Evolutionary conservation across 73 alveolate species (phyloP), one percentile per base, ranked within the genome.

Genomic region (Loxodes magnus): DNA sequence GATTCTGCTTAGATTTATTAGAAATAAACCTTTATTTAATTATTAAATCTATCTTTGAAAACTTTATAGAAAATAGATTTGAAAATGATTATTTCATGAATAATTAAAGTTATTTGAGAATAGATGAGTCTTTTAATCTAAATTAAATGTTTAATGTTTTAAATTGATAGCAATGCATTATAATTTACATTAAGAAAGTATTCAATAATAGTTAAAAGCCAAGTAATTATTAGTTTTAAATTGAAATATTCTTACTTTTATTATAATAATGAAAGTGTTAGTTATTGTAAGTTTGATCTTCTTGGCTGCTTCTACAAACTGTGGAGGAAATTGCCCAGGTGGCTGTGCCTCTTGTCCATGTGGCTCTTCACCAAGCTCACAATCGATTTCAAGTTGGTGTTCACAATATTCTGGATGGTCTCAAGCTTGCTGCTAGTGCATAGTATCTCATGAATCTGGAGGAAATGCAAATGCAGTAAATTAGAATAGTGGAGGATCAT

Each of bases 321-420:
- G 82, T 26, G 82, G 82, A 27, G 82, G 82, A 20, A 67, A 67
- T 60, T 67, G 82, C 57, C 82, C 82, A 5, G 30, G 63, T 9
- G 37, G 21, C 14, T 67, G 82, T 53, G 12, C 51, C 0, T 4
- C 2, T 14, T 67, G 82, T 49, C 6, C 6, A 14, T 67, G 82
- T 33, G 80, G 80, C 4, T 0, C 67, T 4, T 9, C 60, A 0
- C 31, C 19, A 7, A 2, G 35, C 6, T 5, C 10, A 0, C 43
- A 10, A 1, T 60, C 46, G 34, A 61, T 60, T 20, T 59, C 75
- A 30, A 35, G 52, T 12, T 55, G 65, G 34, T 67, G 82, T 38
- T 0, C 58, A 3, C 5, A 44, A 30, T 58, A 10, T 30, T 6
- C 29, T 21, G 72, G 73, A 24, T 67, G 82, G 82, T 35, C 67